Base-by-base conservation (phyloP, 1,284 basidiomycete species). In the Boletus putidus region DNA sequence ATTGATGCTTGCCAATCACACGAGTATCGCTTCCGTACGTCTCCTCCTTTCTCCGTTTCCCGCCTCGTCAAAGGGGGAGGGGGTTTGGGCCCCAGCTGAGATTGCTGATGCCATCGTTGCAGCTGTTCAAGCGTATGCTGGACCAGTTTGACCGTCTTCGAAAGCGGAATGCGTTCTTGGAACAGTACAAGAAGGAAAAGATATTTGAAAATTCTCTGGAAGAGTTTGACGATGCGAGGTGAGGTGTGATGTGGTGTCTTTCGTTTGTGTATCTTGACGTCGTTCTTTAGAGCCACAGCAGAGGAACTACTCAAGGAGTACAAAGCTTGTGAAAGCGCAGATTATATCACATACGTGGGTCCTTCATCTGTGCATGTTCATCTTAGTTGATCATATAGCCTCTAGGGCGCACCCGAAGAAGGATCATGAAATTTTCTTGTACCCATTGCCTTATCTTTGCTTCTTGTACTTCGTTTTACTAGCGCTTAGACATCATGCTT, bases 1-100 rank as follows among this genome's bases (percentile, higher is more conserved):
- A 1, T 82, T 99, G 60, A 99, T 99, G 97, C 84, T 99, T 55
- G 97, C 96, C 16, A 99, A 99, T 70, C 96, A 99, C 73, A 99
- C 97, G 9, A 96, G 94, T 66, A 95, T 99, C 62, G 94, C 92
- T 36, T 94, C 92, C 39, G 94, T 96, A 65, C 58, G 91, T 59
- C 27, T 18, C 39, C 7, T 25, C 43, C 31, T 25, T 42, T 39
- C 29, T 9, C 25, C 23, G 7, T 20, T 9, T 10, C 9, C 2
- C 7, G 4, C 15, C n/a, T n/a, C n/a, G n/a, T n/a, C n/a, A n/a
- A n/a, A n/a, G n/a, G n/a, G n/a, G n/a, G n/a, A n/a, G n/a, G n/a
- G n/a, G n/a, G n/a, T n/a, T n/a, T n/a, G n/a, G n/a, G n/a, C n/a
- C n/a, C n/a, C n/a, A n/a, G n/a, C n/a, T n/a, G n/a, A n/a, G n/a